Base-by-base conservation (phyloP, 192 early-diverging fungal species). In the Entomortierella beljakovae region DNA sequence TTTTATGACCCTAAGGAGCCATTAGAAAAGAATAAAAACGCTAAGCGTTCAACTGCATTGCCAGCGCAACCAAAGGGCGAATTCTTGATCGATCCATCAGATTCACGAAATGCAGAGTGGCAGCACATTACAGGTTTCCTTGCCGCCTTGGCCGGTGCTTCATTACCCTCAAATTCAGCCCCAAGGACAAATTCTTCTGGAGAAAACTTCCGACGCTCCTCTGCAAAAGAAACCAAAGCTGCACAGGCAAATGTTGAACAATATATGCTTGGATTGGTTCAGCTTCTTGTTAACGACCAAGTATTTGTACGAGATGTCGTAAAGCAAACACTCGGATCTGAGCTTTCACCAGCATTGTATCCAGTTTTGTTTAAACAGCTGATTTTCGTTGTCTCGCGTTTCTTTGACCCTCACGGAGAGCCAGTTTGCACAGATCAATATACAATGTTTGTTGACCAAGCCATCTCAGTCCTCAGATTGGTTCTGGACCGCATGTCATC, bases 71-170 rank as follows among this genome's bases (percentile, higher is more conserved):
- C 74, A 25, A 77, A 77, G 56, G 74, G 74, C 3, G 74, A 66
- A 7, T 77, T 77, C 22, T 43, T 77, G 20, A 61, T 77, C 23
- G 74, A 77, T 22, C 43, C 26, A 0, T 58, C 61, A 48, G 65
- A 79, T 54, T 58, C 76, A 5, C 71, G 63, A 4, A 76, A 75
- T 16, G 74, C 89, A 9, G 91, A 94, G 51, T 94, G 95, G 92
- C 83, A 88, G 56, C 93, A 94, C 61, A 94, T 93, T 71, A 93
- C 92, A 7, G 92, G 94, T 2, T 96, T 95, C 68, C 82, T 95
- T 25, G 92, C 91, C 42, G 90, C 94, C 18, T 68, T 94, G 18
- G 94, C 92, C 46, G 94, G 93, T 1, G 86, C 87, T n/a, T 94
- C 91, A 51, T 42, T 68, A 20, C 51, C 71, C 49, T 62, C 73